Evolutionary conservation across 495 filamentous ascomycete species (phyloP).

Genomic region (Filosporella fistucella): DNA sequence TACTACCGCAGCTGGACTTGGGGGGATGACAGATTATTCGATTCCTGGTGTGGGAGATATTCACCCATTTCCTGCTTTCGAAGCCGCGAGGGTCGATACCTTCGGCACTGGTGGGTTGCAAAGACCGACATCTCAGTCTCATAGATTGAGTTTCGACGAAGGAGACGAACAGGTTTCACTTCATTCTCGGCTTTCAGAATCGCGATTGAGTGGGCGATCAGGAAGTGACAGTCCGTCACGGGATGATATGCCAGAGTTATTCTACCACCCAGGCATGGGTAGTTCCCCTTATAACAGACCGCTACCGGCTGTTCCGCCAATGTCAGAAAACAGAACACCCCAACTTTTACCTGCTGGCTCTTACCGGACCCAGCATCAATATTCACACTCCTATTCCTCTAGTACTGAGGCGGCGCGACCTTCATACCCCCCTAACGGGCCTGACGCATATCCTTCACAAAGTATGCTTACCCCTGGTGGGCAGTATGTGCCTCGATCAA

Average conservation of each 20-base stretch:
- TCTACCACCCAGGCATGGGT: conserved; percentile 79
- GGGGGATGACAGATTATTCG: conserved; percentile 29
- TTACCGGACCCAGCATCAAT: conserved; percentile 38
- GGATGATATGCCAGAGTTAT: conserved; percentile 81
- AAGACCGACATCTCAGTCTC: conserved; percentile 45
- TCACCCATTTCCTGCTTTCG: conserved; percentile 57
- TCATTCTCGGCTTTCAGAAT: conserved; percentile 31
- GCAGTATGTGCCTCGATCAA: conserved; percentile 71
- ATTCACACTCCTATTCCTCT: conserved; percentile 21
- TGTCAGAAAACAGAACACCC: conserved; percentile 37
- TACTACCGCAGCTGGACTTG: conserved; percentile 16
- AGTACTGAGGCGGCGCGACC: conserved; percentile 26
- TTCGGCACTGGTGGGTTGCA: conserved; percentile 81
- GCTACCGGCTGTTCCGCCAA: conserved; percentile 72
- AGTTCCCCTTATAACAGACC: conserved; percentile 43
- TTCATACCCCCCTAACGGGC: conserved; percentile 33
- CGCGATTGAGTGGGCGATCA: conserved; percentile 21
- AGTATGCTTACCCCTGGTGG: conserved; percentile 36
- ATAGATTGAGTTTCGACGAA: conserved; percentile 87
- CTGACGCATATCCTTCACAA: conserved; percentile 40
- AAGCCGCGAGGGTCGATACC: conserved; percentile 50
- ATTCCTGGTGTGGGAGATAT: conserved; percentile 46
- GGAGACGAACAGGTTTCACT: conserved; percentile 63
- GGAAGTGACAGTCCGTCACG: conserved; percentile 49
- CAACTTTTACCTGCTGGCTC: conserved; percentile 54